A percentile compares a stretch with the other conserved stretches of the same genome.
These are phyloP conservation scores for Fusarium austroafricanum DNA, from an alignment of 2,329 filamentous ascomycete genomes.

Conservation along the genomic window DNA sequence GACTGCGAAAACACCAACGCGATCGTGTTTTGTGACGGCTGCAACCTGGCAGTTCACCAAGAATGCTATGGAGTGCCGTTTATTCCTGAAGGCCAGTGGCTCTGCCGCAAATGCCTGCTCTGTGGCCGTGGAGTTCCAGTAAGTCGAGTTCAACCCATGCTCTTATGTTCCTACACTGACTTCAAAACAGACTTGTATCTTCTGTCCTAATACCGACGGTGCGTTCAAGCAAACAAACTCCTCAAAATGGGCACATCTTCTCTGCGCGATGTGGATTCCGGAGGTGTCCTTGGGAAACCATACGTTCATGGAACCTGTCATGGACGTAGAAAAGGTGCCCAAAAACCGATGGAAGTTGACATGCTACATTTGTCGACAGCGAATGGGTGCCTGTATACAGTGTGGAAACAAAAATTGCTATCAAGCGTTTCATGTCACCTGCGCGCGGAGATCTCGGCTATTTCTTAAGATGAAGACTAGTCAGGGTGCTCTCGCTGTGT, in stretches of 20 bases:
- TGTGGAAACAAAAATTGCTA: constrained; percentile 98
- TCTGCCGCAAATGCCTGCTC: constrained; percentile 95
- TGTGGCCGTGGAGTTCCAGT: constrained; percentile 91
- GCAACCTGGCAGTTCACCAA: constrained; percentile 96
- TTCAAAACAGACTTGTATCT: constrained; percentile 81
- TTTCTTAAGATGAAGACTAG: constrained; percentile 97
- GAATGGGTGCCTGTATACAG: constrained; percentile 98
- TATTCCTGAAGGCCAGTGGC: constrained; percentile 98
- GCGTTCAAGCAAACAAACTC: constrained; percentile 98
- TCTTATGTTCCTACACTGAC: constrained; percentile 30
- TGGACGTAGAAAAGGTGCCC: constrained; percentile 97
- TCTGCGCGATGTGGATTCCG: constrained; percentile 98
- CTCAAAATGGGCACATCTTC: constrained; percentile 94
- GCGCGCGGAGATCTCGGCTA: constrained; percentile 85
- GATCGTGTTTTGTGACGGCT: constrained; percentile 98
- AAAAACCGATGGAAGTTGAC: constrained; percentile 92
- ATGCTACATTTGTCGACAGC: constrained; percentile 97
- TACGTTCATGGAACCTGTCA: constrained; percentile 98
- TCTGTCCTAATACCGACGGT: constrained; percentile 96
- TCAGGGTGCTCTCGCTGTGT: constrained; percentile 79
- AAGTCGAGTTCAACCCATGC: constrained; percentile 50
- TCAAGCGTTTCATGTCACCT: constrained; percentile 96
- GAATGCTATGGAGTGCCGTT: constrained; percentile 99
- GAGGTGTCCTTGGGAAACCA: constrained; percentile 96
- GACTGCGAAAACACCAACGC: constrained; percentile 99